A percentile compares a stretch with the other conserved stretches of the same genome.
These are phyloP conservation scores for Verticillium longisporum DNA, from an alignment of 2,329 filamentous ascomycete genomes.

Conservation along the genomic window DNA sequence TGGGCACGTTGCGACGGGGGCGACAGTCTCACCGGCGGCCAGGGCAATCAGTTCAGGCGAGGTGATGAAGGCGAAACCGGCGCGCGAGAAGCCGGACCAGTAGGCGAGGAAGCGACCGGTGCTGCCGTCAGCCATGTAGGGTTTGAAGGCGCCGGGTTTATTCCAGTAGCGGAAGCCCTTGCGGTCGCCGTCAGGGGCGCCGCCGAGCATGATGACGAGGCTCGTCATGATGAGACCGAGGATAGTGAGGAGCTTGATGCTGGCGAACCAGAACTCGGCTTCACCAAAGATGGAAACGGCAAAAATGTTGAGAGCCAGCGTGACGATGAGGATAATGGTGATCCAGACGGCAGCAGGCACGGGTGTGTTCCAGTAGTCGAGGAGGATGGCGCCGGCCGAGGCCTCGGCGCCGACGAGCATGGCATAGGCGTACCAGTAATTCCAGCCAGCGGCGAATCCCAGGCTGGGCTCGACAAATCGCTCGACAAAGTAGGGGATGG, in stretches of 20 bases:
- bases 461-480: constrained; percentile 49
- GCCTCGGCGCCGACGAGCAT: constrained; percentile 53
- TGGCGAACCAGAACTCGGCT: constrained; percentile 55
- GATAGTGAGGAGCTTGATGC: constrained; percentile 54
- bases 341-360: constrained; percentile 53
- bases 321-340: constrained; percentile 46
- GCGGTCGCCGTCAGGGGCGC: constrained; percentile 40
- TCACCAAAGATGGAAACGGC: constrained; percentile 53
- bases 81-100: constrained; percentile 49
- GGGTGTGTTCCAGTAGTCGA: constrained; percentile 52
- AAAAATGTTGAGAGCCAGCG: constrained; percentile 49
- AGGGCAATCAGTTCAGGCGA: constrained; percentile 57
- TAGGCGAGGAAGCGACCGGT: constrained; percentile 52
- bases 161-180: constrained; percentile 33
- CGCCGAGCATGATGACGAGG: constrained; percentile 49
- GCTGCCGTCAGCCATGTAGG: constrained; percentile 36
- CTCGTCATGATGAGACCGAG: constrained; percentile 49
- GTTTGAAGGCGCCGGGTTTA: constrained; percentile 35
- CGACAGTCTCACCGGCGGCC: constrained; percentile 58
- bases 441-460: constrained; percentile 50
- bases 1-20: constrained; percentile 60
- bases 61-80: constrained; percentile 55
- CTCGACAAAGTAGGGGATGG: constrained; percentile 48
- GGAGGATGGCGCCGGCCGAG: constrained; percentile 49
- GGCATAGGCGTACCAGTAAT: constrained; percentile 54